Percentiles rank a stretch among this genome's conserved stretches.
Conservation (phyloP, 148 eudicot species). For the Dysphania ambrosioides region DNA sequence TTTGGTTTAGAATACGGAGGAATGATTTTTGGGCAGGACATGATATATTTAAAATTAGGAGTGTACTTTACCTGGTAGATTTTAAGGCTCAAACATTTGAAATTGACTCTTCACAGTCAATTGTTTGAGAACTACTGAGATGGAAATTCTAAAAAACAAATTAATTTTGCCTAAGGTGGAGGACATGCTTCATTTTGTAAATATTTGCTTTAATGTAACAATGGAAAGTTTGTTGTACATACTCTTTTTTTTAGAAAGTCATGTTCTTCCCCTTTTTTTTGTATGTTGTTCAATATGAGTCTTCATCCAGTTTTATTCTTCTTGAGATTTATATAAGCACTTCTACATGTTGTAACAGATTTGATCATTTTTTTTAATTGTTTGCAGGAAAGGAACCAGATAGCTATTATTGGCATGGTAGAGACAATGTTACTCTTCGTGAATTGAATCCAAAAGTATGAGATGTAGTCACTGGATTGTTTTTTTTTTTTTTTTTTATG, state of each 20-base stretch:
- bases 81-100: background rate
- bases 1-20: background rate
- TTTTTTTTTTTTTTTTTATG: background rate
- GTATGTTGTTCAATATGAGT: background rate
- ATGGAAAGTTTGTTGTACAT: background rate
- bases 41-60: background rate
- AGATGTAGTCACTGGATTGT: background rate
- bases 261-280: background rate
- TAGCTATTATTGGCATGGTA: conserved; percentile 96
- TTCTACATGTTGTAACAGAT: background rate
- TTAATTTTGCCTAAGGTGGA: background rate
- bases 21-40: background rate
- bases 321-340: background rate
- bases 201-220: background rate
- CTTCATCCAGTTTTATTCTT: background rate
- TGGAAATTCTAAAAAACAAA: background rate
- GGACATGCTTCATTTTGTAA: background rate
- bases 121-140: background rate
- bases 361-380: conserved; percentile 1
- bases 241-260: background rate
- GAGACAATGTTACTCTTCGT: conserved; percentile 61
- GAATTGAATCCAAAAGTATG: conserved; percentile 90
- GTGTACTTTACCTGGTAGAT: no score
- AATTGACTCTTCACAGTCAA: background rate
- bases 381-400: conserved; percentile 57